These are phyloP conservation scores for Pouteria glomerata DNA, from an alignment of 148 eudicot genomes.

Conservation along the genomic window DNA sequence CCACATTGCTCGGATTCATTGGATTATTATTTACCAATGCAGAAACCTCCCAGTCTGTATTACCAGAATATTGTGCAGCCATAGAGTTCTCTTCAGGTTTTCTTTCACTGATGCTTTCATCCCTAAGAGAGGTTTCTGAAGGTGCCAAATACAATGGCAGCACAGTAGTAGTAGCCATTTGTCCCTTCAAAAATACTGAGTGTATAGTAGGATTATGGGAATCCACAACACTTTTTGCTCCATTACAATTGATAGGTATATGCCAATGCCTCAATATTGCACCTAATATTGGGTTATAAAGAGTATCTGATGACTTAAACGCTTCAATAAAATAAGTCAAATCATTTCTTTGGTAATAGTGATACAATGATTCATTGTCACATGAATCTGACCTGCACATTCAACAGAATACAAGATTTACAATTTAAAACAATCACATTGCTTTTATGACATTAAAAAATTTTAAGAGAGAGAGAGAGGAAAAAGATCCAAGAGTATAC, in stretches of 20 bases:
- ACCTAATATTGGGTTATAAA: slow-evolving; percentile 38
- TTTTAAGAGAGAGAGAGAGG: background rate
- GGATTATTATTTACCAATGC: slow-evolving; percentile 10
- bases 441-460: background rate
- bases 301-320: slow-evolving; percentile 39
- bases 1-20: slow-evolving; percentile 13
- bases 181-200: slow-evolving; percentile 19
- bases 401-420: slow-evolving; percentile 22
- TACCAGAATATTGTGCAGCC: slow-evolving; percentile 23
- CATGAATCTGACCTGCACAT: slow-evolving; percentile 67
- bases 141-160: slow-evolving; percentile 7
- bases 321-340: slow-evolving; percentile 47
- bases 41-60: slow-evolving; percentile 20
- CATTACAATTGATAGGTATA: slow-evolving; percentile 24
- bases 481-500: background rate
- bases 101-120: slow-evolving; percentile 23
- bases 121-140: slow-evolving; percentile 19
- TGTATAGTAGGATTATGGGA: slow-evolving; percentile 16
- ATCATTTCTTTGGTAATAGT: slow-evolving; percentile 66
- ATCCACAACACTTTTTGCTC: slow-evolving; percentile 28
- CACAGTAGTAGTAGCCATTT: slow-evolving; percentile 10
- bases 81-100: slow-evolving; percentile 19
- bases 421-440: background rate
- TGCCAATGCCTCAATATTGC: slow-evolving; percentile 52
- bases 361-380: slow-evolving; percentile 44